phyloP scores from a whole-genome alignment of 2,329 filamentous ascomycete genomes.

The Eutypa lata region DNA sequence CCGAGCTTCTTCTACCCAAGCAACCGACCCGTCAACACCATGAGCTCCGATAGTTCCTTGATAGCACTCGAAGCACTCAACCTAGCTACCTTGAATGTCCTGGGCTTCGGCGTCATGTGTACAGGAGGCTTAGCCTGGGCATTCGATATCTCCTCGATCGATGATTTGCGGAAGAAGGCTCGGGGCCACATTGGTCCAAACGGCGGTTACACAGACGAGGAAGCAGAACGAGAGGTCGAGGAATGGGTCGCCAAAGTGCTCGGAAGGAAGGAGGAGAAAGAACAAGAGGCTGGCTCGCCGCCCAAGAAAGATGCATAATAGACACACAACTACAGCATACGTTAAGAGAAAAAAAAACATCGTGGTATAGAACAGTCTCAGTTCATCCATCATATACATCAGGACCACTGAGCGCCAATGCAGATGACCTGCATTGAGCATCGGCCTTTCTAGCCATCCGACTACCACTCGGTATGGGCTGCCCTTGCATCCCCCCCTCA shows the following conservation, averaged over 20 bases:
- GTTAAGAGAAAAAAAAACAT: not conserved
- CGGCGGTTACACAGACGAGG: conserved; percentile 37
- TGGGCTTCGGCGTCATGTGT: conserved; percentile 70
- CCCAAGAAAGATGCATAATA: conserved; percentile 1
- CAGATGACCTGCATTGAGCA: no score
- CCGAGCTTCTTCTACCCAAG: conserved; percentile 72
- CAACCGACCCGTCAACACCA: conserved; percentile 40
- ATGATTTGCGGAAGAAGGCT: conserved; percentile 59
- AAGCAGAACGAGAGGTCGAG: conserved; percentile 59
- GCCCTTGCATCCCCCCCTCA: not conserved
- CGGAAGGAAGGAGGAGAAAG: conserved; percentile 51
- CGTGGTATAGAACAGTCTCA: no score
- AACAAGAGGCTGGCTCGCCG: conserved; percentile 13
- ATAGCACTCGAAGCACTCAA: conserved; percentile 82
- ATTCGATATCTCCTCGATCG: conserved; percentile 69
- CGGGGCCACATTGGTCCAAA: conserved; percentile 35
- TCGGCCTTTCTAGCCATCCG: not conserved
- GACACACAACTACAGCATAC: not conserved
- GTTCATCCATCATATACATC: no score
- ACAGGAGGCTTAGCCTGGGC: conserved; percentile 73
- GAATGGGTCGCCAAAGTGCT: conserved; percentile 60
- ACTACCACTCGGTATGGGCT: not conserved
- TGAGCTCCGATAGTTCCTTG: conserved; percentile 58
- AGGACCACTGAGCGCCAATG: no score
- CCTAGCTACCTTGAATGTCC: conserved; percentile 82